Percentiles rank a stretch among this genome's conserved stretches.
Evolutionary conservation across 2,329 filamentous ascomycete genomes (phyloP).

Genomic region (Phialophora chinensis): DNA sequence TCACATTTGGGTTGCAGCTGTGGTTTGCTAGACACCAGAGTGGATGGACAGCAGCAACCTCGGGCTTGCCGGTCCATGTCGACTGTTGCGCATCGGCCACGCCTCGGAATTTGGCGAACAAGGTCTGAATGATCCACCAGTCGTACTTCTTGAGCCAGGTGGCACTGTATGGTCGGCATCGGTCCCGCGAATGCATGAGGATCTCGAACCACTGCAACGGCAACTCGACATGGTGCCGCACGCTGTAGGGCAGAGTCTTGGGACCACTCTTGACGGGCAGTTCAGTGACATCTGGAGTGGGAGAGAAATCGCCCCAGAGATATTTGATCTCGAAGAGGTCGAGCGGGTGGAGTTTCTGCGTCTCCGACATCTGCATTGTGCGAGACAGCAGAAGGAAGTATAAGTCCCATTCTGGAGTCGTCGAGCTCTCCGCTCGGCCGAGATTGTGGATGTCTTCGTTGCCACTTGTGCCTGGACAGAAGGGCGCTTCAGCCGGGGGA

Average conservation of each 20-base stretch:
- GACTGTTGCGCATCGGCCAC: conserved; percentile 87
- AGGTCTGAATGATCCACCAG: conserved; percentile 77
- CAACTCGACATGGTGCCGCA: conserved; percentile 63
- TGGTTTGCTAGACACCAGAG: conserved; percentile 98
- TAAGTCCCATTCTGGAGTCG: conserved; percentile 64
- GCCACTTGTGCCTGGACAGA: conserved; percentile 60
- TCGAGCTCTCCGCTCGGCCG: conserved; percentile 62
- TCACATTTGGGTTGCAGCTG: conserved; percentile 91
- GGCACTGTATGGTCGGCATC: conserved; percentile 62
- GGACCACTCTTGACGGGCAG: conserved; percentile 32
- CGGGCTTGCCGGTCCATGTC: conserved; percentile 77
- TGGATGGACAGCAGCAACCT: conserved; percentile 91
- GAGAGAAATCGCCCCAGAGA: conserved; percentile 68
- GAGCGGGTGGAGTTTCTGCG: conserved; percentile 63
- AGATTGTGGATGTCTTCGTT: conserved; percentile 61
- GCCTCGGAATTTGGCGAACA: conserved; percentile 91
- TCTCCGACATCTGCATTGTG: conserved; percentile 65
- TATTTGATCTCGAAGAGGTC: conserved; percentile 66
- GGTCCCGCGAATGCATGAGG: conserved; percentile 33
- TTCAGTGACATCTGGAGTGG: conserved; percentile 38
- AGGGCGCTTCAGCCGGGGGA: conserved; percentile 30
- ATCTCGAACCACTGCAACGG: conserved; percentile 67
- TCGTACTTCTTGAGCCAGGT: conserved; percentile 48
- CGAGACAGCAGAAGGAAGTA: conserved; percentile 66
- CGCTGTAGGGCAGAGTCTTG: conserved; percentile 64